phyloP scores from a whole-genome alignment of 352 stramenopile genomes.

The Phytophthora cactorum region DNA sequence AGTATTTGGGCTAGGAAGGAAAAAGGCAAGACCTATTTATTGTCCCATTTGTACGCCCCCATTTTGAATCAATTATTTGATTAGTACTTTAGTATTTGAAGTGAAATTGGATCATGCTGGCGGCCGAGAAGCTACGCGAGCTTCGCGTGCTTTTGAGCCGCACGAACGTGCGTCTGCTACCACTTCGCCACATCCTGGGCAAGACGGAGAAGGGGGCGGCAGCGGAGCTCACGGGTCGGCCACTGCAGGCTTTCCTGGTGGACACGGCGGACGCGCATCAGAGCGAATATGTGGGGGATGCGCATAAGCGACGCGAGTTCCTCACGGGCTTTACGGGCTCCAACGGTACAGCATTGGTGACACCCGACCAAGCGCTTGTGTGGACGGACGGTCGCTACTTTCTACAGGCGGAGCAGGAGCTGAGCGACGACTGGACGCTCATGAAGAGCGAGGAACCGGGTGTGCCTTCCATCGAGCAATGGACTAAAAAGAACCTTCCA shows the following conservation, averaged over 20 bases:
- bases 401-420: conserved; percentile 94
- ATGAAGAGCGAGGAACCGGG: conserved; percentile 95
- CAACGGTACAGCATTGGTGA: conserved; percentile 93
- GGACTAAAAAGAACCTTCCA: conserved; percentile 72
- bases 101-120: conserved; percentile 32
- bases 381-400: conserved; percentile 99
- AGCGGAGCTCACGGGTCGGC: conserved; percentile 45
- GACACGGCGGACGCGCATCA: conserved; percentile 98
- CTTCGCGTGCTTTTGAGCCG: conserved; percentile 67
- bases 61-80: conserved; percentile 16
- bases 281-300: conserved; percentile 97
- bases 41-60: conserved; percentile 18
- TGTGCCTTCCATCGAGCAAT: conserved; percentile 91
- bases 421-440: conserved; percentile 94
- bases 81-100: conserved; percentile 8
- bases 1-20: conserved; percentile 16
- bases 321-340: conserved; percentile 97
- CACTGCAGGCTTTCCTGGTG: conserved; percentile 93
- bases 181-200: conserved; percentile 61
- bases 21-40: conserved; percentile 45
- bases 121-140: conserved; percentile 68
- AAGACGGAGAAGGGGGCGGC: conserved; percentile 38
- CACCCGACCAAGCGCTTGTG: conserved; percentile 87
- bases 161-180: conserved; percentile 69
- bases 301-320: conserved; percentile 96